Evolutionary conservation across 179 eudicot species (phyloP), one percentile per base, ranked within the genome.

Genomic region (Amaranthus tricolor): DNA sequence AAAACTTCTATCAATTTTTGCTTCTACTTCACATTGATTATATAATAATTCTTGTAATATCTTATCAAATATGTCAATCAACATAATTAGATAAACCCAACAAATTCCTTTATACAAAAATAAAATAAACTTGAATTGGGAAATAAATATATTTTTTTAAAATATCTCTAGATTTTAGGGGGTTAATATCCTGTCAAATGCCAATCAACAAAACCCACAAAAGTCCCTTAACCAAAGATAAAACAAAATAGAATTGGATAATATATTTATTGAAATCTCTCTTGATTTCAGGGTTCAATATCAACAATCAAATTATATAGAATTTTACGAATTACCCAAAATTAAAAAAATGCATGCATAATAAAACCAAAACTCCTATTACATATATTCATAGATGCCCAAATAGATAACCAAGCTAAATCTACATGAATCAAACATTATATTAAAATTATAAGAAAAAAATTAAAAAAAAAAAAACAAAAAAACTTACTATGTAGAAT

Each of bases 401-500:
- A 68, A 20, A 68, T 52, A 20, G 31, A 52, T 20, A 20, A 7
- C 53, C 52, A 20, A 68, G 44, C 60, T 40, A 11, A 70, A 17
- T 8, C 15, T n/a, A 65, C 45, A 55, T n/a, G 9, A 54, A 43
- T 48, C 4, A 45, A 55, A 66, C 70, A 63, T 3, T 14, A 12
- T 55, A 49, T 10, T 7, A 74, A 21, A 17, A 51, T 44, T 7
- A 6, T 15, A 7, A 16, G 9, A 70, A 43, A 17, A 7, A 17
- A 50, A 49, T 11, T 1, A 75, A 16, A 47, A 15, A 5, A 50
- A 48, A 9, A 12, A 65, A 15, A 49, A n/a, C n/a, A n/a, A 9
- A 55, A 61, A 68, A 59, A 76, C 74, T 76, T 51, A 69, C 79
- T 17, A 66, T 19, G 0, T 16, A 8, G 9, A 21, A 9, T 59